Base-by-base conservation (phyloP, 805 yeast species). In the Metschnikowia borealis region DNA sequence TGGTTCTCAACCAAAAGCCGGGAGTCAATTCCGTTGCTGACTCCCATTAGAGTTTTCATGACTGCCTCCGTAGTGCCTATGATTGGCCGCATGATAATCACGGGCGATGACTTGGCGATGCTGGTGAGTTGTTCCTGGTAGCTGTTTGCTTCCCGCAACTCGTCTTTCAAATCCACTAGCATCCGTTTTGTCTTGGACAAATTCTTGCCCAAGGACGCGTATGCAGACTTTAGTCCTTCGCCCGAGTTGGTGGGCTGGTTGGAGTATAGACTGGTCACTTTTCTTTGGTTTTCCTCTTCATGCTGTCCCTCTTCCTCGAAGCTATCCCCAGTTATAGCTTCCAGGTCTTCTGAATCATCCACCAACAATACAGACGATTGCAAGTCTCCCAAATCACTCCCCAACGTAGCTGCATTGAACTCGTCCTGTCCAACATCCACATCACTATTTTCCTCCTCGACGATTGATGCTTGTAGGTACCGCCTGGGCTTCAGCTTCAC, bases 21-120 rank as follows among this genome's bases (percentile, higher is more conserved):
- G 1, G 90, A 85, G 62, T 89, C 92, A 33, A 91, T 68, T 54
- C 85, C 86, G 62, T 89, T 90, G 38, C 89, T 83, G 6, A 91
- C 75, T 1, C 98, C 98, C 70, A 89, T 78, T 46, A 91, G 71
- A 0, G 96, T 79, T 60, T 83, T 87, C 5, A 92, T 85, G 6
- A 91, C 75, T 0, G 96, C 96, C 63, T 89, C 97, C 0, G 97
- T 87, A 0, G 96, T 89, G 1, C 97, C 98, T 58, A 91, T 89
- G 54, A 89, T 77, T 2, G 97, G 97, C 39, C 97, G 67, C 2
- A 91, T 75, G 14, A 91, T 66, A 17, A 89, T 84, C 14, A 89
- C 81, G 0, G 97, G 97, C 1, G 96, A 82, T 0, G 86, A 89
- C 55, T 79, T 80, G 13, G 87, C 84, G 13, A 89, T 73, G 1